These are phyloP conservation scores for Paramecium pentaurelia DNA, from an alignment of 73 alveolate species.

Conservation along the genomic window DNA sequence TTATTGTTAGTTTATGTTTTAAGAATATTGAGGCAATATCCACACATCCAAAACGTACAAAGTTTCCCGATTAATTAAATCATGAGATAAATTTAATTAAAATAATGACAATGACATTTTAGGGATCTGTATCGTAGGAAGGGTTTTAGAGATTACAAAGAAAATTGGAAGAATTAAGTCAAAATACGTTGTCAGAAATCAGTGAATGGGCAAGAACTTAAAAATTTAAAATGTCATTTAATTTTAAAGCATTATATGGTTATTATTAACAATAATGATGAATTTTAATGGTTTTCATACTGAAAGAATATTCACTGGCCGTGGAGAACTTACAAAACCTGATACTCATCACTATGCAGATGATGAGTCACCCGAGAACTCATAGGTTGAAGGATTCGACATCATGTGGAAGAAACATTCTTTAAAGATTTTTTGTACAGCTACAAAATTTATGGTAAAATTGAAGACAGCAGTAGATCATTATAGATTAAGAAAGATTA, in stretches of 20 bases:
- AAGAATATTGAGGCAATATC: neutral
- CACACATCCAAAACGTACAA: neutral
- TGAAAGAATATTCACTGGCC: slow-evolving; percentile 19
- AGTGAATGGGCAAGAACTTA: neutral
- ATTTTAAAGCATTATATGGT: slow-evolving; percentile 22
- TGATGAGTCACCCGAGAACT: slow-evolving; percentile 16
- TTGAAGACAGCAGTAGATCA: neutral
- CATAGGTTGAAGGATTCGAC: neutral
- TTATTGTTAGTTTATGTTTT: neutral
- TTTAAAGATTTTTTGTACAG: neutral
- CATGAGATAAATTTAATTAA: neutral
- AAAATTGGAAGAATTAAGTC: neutral
- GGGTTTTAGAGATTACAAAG: neutral
- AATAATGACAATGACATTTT: neutral
- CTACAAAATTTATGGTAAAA: neutral
- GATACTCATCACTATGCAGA: neutral
- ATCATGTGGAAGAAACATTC: neutral
- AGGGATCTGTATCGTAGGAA: neutral
- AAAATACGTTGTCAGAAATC: neutral
- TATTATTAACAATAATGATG: slow-evolving; percentile 22
- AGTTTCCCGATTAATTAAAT: neutral
- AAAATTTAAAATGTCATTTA: neutral
- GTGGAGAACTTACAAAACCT: neutral
- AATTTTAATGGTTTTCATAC: neutral
- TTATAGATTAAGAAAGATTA: neutral